These are phyloP conservation scores for Debaryomycetaceae sp. DNA, from an alignment of 1,139 yeast genomes.

Conservation along the genomic window DNA sequence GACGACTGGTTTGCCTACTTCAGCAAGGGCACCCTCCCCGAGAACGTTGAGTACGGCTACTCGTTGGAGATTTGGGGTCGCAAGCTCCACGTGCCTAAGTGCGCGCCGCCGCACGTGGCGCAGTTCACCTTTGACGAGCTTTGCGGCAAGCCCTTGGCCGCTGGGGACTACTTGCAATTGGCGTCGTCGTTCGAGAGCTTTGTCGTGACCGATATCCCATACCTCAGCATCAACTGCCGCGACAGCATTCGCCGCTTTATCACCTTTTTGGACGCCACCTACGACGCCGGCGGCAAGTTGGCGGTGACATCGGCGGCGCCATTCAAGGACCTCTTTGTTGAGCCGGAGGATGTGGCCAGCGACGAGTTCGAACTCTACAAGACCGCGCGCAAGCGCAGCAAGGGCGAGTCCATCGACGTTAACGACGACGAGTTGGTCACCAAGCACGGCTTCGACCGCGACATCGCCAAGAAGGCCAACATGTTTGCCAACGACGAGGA, in stretches of 20 bases:
- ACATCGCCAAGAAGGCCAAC: slow-evolving; percentile 69
- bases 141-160: slow-evolving; percentile 87
- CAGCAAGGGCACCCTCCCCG: slow-evolving; percentile 44
- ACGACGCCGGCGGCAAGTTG: slow-evolving; percentile 80
- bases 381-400: slow-evolving; percentile 21
- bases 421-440: slow-evolving; percentile 61
- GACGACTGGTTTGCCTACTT: slow-evolving; percentile 78
- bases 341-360: slow-evolving; percentile 61
- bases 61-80: slow-evolving; percentile 84
- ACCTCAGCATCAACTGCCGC: slow-evolving; percentile 68
- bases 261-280: slow-evolving; percentile 91
- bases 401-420: slow-evolving; percentile 29
- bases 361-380: slow-evolving; percentile 51
- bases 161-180: slow-evolving; percentile 87
- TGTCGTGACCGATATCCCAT: slow-evolving; percentile 88
- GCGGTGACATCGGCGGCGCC: slow-evolving; percentile 89
- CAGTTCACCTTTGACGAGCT: slow-evolving; percentile 81
- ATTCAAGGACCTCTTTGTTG: slow-evolving; percentile 80
- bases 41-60: slow-evolving; percentile 21
- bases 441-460: slow-evolving; percentile 70
- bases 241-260: slow-evolving; percentile 87
- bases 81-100: slow-evolving; percentile 64
- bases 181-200: slow-evolving; percentile 77
- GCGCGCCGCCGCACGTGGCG: slow-evolving; percentile 79
- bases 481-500: slow-evolving; percentile 91